phyloP scores from a whole-genome alignment of 306 rosid species.

The Quercus agrifolia region DNA sequence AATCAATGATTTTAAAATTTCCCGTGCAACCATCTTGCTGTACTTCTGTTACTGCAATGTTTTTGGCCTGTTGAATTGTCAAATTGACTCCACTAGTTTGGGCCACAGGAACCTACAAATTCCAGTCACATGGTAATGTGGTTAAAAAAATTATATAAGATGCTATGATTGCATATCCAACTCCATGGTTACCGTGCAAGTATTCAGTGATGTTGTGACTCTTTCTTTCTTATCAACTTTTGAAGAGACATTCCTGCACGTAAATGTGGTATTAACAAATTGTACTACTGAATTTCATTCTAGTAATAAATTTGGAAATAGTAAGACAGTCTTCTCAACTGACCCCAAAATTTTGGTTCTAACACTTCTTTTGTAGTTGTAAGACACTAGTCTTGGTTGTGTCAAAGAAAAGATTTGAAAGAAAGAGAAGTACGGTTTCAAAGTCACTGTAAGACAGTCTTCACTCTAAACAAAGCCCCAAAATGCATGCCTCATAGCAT shows the following conservation, averaged over 20 bases:
- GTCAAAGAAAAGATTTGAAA: too few species aligned
- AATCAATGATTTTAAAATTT: slow-evolving; percentile 50
- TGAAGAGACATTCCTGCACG: slow-evolving; percentile 3
- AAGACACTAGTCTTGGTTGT: too few species aligned
- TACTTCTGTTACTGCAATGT: slow-evolving; percentile 46
- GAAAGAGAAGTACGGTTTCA: too few species aligned
- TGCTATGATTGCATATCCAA: neutral
- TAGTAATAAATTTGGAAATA: too few species aligned
- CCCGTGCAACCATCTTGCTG: slow-evolving; percentile 60
- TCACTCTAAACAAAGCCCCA: too few species aligned
- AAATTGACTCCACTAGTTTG: slow-evolving; percentile 21
- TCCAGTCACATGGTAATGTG: neutral
- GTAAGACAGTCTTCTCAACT: neutral
- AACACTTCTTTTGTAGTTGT: too few species aligned
- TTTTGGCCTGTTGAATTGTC: slow-evolving; percentile 44
- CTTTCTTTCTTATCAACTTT: slow-evolving; percentile 13
- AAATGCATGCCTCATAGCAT: too few species aligned
- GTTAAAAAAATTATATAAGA: neutral
- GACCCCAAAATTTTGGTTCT: neutral
- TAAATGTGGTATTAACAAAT: neutral
- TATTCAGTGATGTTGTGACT: neutral
- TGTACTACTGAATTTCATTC: neutral
- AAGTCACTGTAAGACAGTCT: too few species aligned
- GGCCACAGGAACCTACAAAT: slow-evolving; percentile 27
- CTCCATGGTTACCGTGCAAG: neutral